Base-by-base conservation (phyloP, 2,329 filamentous ascomycete species). In the Alternaria burnsii region DNA sequence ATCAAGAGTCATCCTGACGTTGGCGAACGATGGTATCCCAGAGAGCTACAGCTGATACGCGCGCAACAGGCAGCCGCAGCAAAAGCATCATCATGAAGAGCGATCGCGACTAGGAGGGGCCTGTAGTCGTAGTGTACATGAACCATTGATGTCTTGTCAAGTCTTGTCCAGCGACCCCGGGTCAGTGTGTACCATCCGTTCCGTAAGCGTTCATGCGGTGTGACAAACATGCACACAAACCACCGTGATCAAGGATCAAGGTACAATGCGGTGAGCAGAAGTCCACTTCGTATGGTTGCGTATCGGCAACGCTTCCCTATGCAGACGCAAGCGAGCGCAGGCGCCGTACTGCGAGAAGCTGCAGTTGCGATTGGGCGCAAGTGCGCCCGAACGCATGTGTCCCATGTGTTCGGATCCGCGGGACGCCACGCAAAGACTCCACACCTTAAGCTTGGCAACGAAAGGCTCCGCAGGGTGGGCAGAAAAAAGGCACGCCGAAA, bases 1-100 rank as follows among this genome's bases (percentile, higher is more conserved):
- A 85, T 96, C 69, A 95, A 94, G 84, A 93, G 90, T 67, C 93
- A 97, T 80, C 91, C 90, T 4, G 93, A 96, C 76, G 93, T 97
- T 1, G 92, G 91, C 2, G 91, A 94, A 82, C 83, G 88, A 70
- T 96, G 92, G 78, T 84, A 83, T 74, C 81, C 82, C 22, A 76
- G 82, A 20, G 67, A 83, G 50, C 72, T 83, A 52, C 69, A 71
- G 50, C 72, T 80, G 69, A 77, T 84, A 54, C 77, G 80, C 18
- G 71, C 73, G 32, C 76, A 82, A 60, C 79, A 83, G 64, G 75
- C 68, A 20, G 52, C 61, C 26, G 68, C 63, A 51, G 40, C 42
- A n/a, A 48, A 44, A 24, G 28, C 44, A 51, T 48, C 51, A 48
- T 55, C 26, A 41, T 58, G 34, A 57, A 44, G 34, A 43, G 12